These are phyloP conservation scores for Aurantiochytrium sp. DNA, from an alignment of 108 stramenopile genomes.

Conservation along the genomic window DNA sequence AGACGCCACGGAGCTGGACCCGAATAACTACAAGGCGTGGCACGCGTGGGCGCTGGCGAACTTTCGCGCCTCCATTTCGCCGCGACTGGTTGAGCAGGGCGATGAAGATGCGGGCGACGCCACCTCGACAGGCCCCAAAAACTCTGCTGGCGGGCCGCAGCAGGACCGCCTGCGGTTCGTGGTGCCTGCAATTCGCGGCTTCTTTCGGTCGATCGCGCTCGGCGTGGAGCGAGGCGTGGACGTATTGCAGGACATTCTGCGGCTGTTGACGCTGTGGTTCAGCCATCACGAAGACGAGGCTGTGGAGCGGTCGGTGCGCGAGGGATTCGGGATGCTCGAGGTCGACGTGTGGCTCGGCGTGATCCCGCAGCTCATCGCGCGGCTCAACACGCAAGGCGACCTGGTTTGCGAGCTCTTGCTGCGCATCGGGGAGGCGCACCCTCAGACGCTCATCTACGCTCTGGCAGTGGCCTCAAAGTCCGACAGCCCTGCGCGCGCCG, in stretches of 20 bases:
- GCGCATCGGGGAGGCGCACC: constrained; percentile 79
- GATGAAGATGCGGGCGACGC: neutral
- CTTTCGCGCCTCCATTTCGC: constrained; percentile 58
- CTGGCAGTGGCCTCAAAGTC: constrained; percentile 85
- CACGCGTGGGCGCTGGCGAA: constrained; percentile 95
- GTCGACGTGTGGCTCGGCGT: constrained; percentile 86
- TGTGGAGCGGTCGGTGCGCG: constrained; percentile 64
- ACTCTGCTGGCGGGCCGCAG: neutral
- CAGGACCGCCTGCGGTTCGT: neutral
- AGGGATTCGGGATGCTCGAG: neutral
- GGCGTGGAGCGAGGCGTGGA: constrained; percentile 68
- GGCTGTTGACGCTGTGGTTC: constrained; percentile 91
- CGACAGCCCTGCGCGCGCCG: constrained; percentile 69
- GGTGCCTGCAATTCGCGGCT: constrained; percentile 78
- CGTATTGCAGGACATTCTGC: constrained; percentile 94
- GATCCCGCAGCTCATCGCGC: constrained; percentile 92
- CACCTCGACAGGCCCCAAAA: no score
- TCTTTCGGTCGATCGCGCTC: constrained; percentile 81
- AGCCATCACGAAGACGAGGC: constrained; percentile 33
- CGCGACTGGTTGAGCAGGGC: neutral
- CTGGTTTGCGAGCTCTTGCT: constrained; percentile 81
- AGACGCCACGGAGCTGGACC: constrained; percentile 31
- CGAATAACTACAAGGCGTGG: constrained; percentile 82
- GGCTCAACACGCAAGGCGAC: constrained; percentile 80
- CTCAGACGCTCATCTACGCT: constrained; percentile 95